A percentile compares a stretch with the other conserved stretches of the same genome.
phyloP scores from a whole-genome alignment of 2,329 filamentous ascomycete genomes.

The Aspergillus alliaceus region DNA sequence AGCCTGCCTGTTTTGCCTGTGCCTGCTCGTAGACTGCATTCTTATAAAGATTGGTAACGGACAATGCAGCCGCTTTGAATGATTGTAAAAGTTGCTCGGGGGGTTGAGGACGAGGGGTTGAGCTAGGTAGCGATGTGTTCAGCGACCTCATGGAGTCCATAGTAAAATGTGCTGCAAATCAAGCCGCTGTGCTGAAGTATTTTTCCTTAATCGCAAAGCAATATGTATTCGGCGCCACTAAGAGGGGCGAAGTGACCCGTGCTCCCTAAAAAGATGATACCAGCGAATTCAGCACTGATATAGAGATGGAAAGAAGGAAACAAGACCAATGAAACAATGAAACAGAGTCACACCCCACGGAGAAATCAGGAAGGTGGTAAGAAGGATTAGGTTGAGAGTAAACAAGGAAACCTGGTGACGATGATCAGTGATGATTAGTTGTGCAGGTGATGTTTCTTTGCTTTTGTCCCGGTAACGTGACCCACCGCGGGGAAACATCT shows the following conservation, averaged over 20 bases:
- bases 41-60: constrained; percentile 95
- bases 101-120: constrained; percentile 48
- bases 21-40: constrained; percentile 77
- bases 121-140: constrained; percentile 60
- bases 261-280: constrained; percentile 8
- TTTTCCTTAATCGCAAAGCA: background rate
- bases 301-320: background rate
- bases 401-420: constrained; percentile 13
- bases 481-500: constrained; percentile 34
- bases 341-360: constrained; percentile 5
- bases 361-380: background rate
- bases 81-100: constrained; percentile 70
- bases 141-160: constrained; percentile 68
- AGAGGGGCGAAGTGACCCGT: constrained; percentile 23
- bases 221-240: constrained; percentile 9
- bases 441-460: constrained; percentile 30
- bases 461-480: constrained; percentile 41
- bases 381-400: background rate
- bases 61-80: constrained; percentile 89
- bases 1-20: constrained; percentile 75
- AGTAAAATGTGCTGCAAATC: constrained; percentile 14
- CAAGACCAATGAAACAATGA: background rate
- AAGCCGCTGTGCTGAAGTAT: constrained; percentile 10
- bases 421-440: constrained; percentile 9
- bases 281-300: background rate